Base-by-base conservation (phyloP, 2,329 filamentous ascomycete species). In the Botryosphaeria dothidea region DNA sequence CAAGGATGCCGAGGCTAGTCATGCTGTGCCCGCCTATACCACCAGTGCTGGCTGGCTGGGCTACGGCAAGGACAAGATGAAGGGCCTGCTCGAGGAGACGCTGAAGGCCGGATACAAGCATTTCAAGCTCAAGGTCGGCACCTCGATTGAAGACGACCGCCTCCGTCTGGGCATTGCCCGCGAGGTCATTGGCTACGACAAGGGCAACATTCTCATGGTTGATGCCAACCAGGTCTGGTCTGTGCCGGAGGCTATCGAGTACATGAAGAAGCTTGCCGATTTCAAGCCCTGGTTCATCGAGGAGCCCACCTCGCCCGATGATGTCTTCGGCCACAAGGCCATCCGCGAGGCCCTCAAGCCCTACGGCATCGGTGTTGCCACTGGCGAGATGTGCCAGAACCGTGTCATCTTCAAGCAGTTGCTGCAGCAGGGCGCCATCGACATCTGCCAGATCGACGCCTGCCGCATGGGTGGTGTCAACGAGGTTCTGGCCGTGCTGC, bases 361-460 rank as follows among this genome's bases (percentile, higher is more conserved):
- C 0, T 83, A 88, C 73, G 86, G 86, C 65, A 92, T 97, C 71
- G 92, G 92, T 66, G 93, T 96, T 4, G 93, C 93, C 7, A 96
- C 93, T 0, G 93, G 93, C 68, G 93, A 97, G 81, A 96, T 96
- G 92, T 95, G 92, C 81, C 93, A 96, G 82, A 97, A 96, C 83
- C 88, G 93, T 43, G 91, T 96, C 69, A 87, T 96, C 72, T 96
- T 96, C 86, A 97, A 96, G 85, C 93, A 97, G 80, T 86, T 96
- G 67, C 85, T 97, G 60, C 86, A 89, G 75, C 83, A 87, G 2
- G 90, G 90, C 58, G 92, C 92, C 67, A 92, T 96, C 71, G 92
- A 95, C 73, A 88, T 96, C 21, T 92, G 92, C 76, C 93, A 97
- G 79, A 91, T 95, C 71, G 93, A 97, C 72, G 93, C 93, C 3